phyloP scores from a whole-genome alignment of 2,329 filamentous ascomycete species.

The Alternaria panax region DNA sequence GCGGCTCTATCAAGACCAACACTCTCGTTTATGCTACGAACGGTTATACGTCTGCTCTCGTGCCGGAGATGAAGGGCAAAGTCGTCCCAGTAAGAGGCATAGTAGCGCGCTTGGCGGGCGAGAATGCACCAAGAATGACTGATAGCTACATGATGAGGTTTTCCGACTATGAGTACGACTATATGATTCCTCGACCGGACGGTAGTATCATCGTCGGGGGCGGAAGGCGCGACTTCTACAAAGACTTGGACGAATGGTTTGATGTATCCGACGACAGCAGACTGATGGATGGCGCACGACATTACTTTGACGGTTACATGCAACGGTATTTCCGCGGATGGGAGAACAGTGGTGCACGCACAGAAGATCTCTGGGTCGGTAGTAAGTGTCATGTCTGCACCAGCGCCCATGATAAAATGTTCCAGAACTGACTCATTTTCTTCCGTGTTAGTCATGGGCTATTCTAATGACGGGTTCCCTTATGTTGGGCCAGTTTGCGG shows the following conservation, averaged over 20 bases:
- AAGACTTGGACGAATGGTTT: conserved; percentile 24
- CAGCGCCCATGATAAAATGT: background rate
- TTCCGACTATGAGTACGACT: conserved; percentile 59
- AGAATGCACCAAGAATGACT: conserved; percentile 16
- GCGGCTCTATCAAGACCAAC: conserved; percentile 11
- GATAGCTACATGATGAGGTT: conserved; percentile 55
- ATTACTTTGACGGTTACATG: conserved; percentile 40
- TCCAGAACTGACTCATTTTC: background rate
- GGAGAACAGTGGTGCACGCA: conserved; percentile 26
- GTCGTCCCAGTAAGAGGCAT: conserved; percentile 43
- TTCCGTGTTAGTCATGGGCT: conserved; percentile 17
- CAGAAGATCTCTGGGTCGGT: conserved; percentile 32
- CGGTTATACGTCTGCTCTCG: conserved; percentile 27
- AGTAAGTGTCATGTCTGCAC: conserved; percentile 22
- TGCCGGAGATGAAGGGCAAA: conserved; percentile 49
- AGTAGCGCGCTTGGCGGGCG: conserved; percentile 12
- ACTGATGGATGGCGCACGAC: conserved; percentile 22
- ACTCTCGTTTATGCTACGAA: conserved; percentile 32
- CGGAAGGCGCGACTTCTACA: conserved; percentile 40
- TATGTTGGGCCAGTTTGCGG: conserved; percentile 19
- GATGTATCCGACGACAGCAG: conserved; percentile 29
- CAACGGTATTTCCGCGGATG: conserved; percentile 31
- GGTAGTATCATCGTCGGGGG: conserved; percentile 12
- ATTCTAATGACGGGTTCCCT: conserved; percentile 22
- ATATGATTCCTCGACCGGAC: conserved; percentile 52